Evolutionary conservation across 2,329 filamentous ascomycete species (phyloP), one percentile per base, ranked within the genome.

Genomic region (Verruconis gallopava): DNA sequence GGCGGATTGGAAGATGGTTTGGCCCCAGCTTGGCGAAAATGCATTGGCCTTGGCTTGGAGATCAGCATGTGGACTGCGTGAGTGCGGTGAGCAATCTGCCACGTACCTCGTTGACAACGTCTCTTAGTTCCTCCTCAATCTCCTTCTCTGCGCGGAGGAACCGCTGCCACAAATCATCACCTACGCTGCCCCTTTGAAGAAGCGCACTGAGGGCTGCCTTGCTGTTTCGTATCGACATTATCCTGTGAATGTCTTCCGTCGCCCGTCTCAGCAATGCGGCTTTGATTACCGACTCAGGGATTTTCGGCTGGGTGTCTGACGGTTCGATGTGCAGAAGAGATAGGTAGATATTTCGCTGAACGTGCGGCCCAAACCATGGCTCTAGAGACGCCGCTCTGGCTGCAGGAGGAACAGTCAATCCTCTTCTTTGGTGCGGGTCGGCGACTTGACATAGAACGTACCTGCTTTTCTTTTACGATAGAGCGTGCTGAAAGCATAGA

Each of bases 1-100:
- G 43, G 91, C 91, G 36, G 84, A 88, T 63, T 98, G 91, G 73
- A 98, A 98, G 60, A 98, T 96, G 44, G 75, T 77, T 57, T 91
- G 80, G 47, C 91, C 91, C 91, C 91, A 98, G 60, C 81, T 80
- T 38, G 84, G 80, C 1, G 77, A 72, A 49, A 95, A 81, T 15
- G 83, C 86, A 59, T 96, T 96, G 53, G 93, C 91, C 85, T 95
- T 50, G 19, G 37, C 28, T 32, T n/a, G 37, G 30, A 30, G n/a
- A 12, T 37, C 21, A 39, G 18, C 5, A 37, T 18, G 36, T 19
- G 17, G n/a, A 12, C 4, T 20, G 13, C 3, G 3, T 13, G 30
- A 35, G 5, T 14, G 15, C 13, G 17, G 40, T 12, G 21, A 9
- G 9, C 6, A 5, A 30, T 30, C 9, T 18, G 33, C 18, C 20